Evolutionary conservation across 2,329 filamentous ascomycete genomes (phyloP).

Genomic region (Aureobasidium musti): DNA sequence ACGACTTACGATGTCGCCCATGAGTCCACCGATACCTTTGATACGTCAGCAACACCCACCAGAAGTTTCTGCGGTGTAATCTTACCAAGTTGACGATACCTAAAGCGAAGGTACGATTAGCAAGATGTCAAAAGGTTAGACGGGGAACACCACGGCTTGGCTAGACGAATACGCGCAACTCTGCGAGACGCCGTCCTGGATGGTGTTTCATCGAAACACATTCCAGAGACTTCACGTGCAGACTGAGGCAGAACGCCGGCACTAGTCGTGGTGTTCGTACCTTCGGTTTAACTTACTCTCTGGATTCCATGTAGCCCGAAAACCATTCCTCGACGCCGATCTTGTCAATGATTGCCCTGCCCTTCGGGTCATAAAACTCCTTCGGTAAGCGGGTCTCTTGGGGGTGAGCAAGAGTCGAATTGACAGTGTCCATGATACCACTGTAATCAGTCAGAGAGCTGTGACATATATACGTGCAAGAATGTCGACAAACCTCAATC

Average conservation of each 20-base stretch:
- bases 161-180: no score
- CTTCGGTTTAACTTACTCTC: no score
- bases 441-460: neutral
- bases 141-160: no score
- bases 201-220: no score
- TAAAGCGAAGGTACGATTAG: no score
- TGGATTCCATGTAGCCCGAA: constrained; percentile 30
- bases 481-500: constrained; percentile 57
- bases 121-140: no score
- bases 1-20: constrained; percentile 73
- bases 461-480: neutral
- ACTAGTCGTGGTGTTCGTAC: no score
- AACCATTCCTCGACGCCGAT: constrained; percentile 93
- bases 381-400: constrained; percentile 74
- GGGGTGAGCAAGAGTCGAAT: constrained; percentile 82
- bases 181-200: no score
- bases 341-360: constrained; percentile 66
- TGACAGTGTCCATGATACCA: constrained; percentile 93
- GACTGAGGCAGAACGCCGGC: no score
- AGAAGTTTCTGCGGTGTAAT: neutral
- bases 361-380: constrained; percentile 82
- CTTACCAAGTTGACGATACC: constrained; percentile 23
- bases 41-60: constrained; percentile 51
- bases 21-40: constrained; percentile 76
- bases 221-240: no score